Evolutionary conservation across 2,329 filamentous ascomycete species (phyloP).

Genomic region (Ceratocystis huliohia): DNA sequence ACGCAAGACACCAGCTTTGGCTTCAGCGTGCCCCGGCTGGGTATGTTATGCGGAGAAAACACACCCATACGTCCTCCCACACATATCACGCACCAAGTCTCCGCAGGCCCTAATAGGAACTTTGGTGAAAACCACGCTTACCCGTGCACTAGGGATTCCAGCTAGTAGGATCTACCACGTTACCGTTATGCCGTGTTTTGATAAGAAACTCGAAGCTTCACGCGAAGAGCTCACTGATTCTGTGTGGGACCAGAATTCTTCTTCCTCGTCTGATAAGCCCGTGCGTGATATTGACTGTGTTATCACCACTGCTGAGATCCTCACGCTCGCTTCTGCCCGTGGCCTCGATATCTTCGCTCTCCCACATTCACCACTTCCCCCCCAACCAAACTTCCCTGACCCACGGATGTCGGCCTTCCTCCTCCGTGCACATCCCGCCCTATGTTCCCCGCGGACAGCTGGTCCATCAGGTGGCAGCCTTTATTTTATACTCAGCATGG

Average conservation of each 20-base stretch:
- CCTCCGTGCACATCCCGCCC: constrained; percentile 39
- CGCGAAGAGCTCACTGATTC: constrained; percentile 79
- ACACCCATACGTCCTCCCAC: constrained; percentile 81
- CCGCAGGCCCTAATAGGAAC: constrained; percentile 88
- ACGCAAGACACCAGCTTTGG: constrained; percentile 50
- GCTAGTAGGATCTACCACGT: constrained; percentile 84
- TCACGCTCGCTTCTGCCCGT: constrained; percentile 76
- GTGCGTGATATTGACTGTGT: constrained; percentile 93
- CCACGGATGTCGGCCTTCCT: constrained; percentile 56
- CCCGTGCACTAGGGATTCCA: constrained; percentile 55
- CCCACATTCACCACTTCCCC: constrained; percentile 35
- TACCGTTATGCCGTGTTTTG: constrained; percentile 95
- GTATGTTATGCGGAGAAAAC: constrained; percentile 99
- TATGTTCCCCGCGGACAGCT: constrained; percentile 48
- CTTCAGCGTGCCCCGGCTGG: constrained; percentile 91
- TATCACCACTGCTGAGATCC: constrained; percentile 87
- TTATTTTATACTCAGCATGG: constrained; percentile 66
- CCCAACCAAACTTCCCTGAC: constrained; percentile 57
- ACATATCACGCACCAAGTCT: constrained; percentile 83
- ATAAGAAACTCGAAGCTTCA: constrained; percentile 96
- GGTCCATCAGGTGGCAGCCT: constrained; percentile 85
- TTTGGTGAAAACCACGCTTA: constrained; percentile 74
- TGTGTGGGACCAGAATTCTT: constrained; percentile 42
- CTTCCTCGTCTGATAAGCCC: constrained; percentile 34
- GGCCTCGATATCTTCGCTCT: constrained; percentile 57